These are phyloP conservation scores for Xylaria longipes DNA, from an alignment of 495 filamentous ascomycete genomes.

Conservation along the genomic window DNA sequence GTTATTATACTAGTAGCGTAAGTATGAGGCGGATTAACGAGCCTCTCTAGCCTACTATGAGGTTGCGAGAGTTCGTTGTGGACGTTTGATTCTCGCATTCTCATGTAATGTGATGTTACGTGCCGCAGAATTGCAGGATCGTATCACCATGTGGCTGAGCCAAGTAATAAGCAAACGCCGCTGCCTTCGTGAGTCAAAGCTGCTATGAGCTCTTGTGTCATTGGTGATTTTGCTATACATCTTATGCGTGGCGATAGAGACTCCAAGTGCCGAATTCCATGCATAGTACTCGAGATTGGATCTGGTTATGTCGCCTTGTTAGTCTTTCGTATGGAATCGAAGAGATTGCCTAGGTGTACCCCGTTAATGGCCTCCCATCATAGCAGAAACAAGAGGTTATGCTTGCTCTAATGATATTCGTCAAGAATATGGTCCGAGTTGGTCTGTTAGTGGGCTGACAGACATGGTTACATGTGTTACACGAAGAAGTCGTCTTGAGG, in stretches of 20 bases:
- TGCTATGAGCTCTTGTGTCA: neutral
- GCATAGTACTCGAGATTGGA: neutral
- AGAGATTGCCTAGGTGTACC: neutral
- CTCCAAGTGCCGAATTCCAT: neutral
- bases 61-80: neutral
- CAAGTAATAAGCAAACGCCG: neutral
- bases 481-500: neutral
- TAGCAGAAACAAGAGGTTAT: neutral
- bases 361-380: neutral
- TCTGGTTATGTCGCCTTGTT: neutral
- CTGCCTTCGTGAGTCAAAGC: neutral
- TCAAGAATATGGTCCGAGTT: neutral
- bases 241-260: neutral
- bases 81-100: neutral
- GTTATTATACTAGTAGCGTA: neutral
- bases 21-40: neutral
- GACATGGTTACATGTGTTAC: neutral
- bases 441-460: neutral
- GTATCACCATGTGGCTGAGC: neutral
- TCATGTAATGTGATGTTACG: neutral
- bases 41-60: neutral
- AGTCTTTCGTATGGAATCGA: neutral
- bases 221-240: neutral
- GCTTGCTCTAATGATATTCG: neutral
- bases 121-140: neutral